phyloP scores from a whole-genome alignment of 129 eudicot species.

The Mikania micrantha region DNA sequence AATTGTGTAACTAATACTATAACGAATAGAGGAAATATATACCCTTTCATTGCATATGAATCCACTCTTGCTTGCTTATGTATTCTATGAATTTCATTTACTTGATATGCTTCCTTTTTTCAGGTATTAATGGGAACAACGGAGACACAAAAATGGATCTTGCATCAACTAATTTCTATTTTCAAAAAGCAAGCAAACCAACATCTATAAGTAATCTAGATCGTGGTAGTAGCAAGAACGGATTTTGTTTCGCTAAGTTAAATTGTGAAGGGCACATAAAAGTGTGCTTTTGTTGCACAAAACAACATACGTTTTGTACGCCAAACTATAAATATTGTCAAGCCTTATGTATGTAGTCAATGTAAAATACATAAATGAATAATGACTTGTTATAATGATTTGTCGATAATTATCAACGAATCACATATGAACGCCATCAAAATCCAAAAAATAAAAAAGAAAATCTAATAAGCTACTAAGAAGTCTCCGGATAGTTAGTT shows the following conservation, averaged over 20 bases:
- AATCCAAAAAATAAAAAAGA: no score
- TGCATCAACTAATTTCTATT: background rate
- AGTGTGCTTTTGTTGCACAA: background rate
- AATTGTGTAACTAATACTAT: no score
- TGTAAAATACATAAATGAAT: no score
- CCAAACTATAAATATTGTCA: background rate
- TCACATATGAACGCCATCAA: no score
- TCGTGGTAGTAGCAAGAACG: background rate
- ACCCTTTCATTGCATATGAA: no score
- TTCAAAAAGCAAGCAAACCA: background rate
- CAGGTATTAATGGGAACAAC: background rate
- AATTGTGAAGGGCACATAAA: background rate
- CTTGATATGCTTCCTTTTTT: no score
- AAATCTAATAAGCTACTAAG: no score
- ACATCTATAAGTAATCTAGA: background rate
- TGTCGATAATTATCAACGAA: no score
- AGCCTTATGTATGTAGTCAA: background rate
- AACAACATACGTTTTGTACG: background rate
- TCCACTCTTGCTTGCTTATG: no score
- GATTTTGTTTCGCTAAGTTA: background rate
- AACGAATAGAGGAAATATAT: no score
- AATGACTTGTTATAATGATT: no score
- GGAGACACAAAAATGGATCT: background rate
- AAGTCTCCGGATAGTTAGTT: no score
- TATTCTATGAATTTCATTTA: background rate